Percentiles rank a stretch among this genome's conserved stretches.
phyloP scores from a whole-genome alignment of 1,284 basidiomycete genomes.

The Psilocybe mexicana region DNA sequence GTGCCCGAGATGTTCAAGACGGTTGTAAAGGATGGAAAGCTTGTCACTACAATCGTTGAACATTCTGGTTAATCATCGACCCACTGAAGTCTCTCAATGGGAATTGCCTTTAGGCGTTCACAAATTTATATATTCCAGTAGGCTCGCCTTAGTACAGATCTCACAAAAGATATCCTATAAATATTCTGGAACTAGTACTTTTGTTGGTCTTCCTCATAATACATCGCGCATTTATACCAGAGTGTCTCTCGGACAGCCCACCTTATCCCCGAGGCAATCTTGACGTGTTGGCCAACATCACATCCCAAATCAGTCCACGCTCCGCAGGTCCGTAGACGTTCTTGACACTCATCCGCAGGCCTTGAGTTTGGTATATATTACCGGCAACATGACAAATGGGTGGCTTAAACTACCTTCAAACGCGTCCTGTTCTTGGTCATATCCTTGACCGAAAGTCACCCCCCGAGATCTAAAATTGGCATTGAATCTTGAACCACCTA shows the following conservation, averaged over 20 bases:
- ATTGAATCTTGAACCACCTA: too few relatives aligned
- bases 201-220: background rate
- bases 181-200: background rate
- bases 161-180: background rate
- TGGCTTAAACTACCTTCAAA: too few relatives aligned
- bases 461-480: too few relatives aligned
- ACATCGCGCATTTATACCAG: background rate
- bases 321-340: too few relatives aligned
- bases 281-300: too few relatives aligned
- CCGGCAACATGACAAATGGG: too few relatives aligned
- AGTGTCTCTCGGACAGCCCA: background rate
- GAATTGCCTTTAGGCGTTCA: background rate
- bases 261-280: background rate
- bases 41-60: constrained; percentile 89
- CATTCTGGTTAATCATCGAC: constrained; percentile 62
- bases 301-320: too few relatives aligned
- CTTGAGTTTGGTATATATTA: too few relatives aligned
- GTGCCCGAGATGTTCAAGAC: constrained; percentile 97
- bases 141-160: background rate
- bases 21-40: constrained; percentile 78
- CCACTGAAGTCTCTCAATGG: too few relatives aligned
- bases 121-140: background rate
- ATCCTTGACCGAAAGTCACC: too few relatives aligned
- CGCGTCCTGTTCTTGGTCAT: too few relatives aligned
- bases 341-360: too few relatives aligned